phyloP scores from a whole-genome alignment of 164 flowering plant genomes.

The Vitis riparia region DNA sequence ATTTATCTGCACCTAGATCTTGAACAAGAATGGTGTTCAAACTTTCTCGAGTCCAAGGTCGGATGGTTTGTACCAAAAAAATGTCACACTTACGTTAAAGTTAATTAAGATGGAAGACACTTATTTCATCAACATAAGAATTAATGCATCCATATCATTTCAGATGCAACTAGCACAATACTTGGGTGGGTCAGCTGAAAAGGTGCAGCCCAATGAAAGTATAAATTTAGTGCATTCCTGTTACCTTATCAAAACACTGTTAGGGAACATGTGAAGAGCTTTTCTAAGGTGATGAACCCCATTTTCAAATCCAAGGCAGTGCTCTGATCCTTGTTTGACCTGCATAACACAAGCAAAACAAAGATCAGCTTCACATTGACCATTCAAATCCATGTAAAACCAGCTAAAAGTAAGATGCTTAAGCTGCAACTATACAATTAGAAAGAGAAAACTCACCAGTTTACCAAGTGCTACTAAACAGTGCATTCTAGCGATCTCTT shows the following conservation, averaged over 20 bases:
- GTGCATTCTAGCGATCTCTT: slow-evolving; percentile 67
- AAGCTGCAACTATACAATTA: background rate
- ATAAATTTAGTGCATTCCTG: no score
- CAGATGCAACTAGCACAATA: no score
- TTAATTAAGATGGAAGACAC: no score
- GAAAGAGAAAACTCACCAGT: slow-evolving; percentile 49
- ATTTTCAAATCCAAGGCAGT: slow-evolving; percentile 47
- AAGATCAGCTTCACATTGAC: background rate
- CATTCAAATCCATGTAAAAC: background rate
- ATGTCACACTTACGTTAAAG: no score
- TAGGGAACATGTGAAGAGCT: slow-evolving; percentile 77
- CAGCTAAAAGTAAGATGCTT: background rate
- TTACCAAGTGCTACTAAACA: slow-evolving; percentile 62
- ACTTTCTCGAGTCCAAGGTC: no score
- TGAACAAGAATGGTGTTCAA: no score
- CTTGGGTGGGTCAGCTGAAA: background rate
- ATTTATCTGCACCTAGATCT: no score
- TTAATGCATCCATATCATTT: no score
- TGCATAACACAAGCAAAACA: slow-evolving; percentile 26
- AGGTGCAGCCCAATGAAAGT: background rate
- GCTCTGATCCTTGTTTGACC: slow-evolving; percentile 53
- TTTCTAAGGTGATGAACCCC: slow-evolving; percentile 70
- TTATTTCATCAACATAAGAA: no score
- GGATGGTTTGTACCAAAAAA: no score
- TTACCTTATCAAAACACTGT: slow-evolving; percentile 69